Conservation (phyloP, 768 basidiomycete genomes). For the Kwoniella sp. region DNA sequence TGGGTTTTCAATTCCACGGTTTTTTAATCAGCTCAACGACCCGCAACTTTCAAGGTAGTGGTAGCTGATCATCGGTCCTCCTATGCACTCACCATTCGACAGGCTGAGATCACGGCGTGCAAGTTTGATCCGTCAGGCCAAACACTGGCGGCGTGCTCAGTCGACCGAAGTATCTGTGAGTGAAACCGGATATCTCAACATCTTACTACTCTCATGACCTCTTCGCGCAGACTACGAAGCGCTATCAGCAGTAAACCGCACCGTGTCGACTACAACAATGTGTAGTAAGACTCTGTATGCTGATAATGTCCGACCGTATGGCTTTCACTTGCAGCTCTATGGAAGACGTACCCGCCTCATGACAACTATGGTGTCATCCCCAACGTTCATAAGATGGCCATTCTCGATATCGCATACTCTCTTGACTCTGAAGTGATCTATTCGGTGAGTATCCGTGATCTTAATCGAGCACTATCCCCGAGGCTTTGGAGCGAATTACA, state of each 20-base stretch:
- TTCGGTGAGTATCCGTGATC: slow-evolving; percentile 35
- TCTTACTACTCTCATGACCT: too few species aligned
- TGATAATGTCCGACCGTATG: neutral
- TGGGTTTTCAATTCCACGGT: too few species aligned
- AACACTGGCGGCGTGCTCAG: slow-evolving; percentile 87
- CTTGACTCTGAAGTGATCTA: slow-evolving; percentile 50
- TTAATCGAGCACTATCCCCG: neutral
- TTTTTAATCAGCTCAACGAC: too few species aligned
- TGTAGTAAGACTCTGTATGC: neutral
- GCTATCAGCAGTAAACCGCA: too few species aligned
- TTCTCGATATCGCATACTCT: slow-evolving; percentile 79
- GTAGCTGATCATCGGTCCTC: neutral
- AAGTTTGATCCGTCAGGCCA: slow-evolving; percentile 93
- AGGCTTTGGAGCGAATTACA: too few species aligned
- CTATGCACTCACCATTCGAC: neutral
- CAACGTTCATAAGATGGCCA: slow-evolving; percentile 82
- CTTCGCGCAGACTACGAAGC: too few species aligned
- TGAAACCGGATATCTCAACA: slow-evolving; percentile 39
- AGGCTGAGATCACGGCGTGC: slow-evolving; percentile 88
- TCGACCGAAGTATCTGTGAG: slow-evolving; percentile 87
- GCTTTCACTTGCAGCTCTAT: slow-evolving; percentile 67
- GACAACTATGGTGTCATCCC: slow-evolving; percentile 87
- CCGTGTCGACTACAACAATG: too few species aligned
- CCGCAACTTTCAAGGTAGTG: too few species aligned
- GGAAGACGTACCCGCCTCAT: slow-evolving; percentile 89